A percentile compares a stretch with the other conserved stretches of the same genome.
Evolutionary conservation across 2,329 filamentous ascomycete species (phyloP).

Genomic region (Alternaria dauci): DNA sequence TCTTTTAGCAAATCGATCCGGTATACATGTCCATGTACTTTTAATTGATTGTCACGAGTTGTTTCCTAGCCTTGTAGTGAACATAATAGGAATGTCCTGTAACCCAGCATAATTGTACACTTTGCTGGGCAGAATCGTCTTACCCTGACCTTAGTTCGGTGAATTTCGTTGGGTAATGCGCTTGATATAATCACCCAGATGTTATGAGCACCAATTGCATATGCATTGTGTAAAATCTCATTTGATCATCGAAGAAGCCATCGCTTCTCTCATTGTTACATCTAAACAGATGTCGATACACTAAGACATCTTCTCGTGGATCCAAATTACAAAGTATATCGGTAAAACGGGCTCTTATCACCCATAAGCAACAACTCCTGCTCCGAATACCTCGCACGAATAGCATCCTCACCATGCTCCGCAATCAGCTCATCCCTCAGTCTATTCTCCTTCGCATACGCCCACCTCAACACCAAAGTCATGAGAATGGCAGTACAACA

Average conservation of each 20-base stretch:
- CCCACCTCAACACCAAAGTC: constrained; percentile 54
- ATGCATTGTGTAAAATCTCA: not conserved
- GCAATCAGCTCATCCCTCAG: constrained; percentile 36
- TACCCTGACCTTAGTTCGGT: no score
- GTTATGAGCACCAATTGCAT: not conserved
- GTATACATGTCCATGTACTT: not conserved
- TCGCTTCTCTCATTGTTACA: not conserved
- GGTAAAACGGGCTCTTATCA: constrained; percentile 54
- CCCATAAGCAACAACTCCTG: constrained; percentile 53
- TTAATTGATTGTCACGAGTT: not conserved
- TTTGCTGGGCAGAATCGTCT: no score
- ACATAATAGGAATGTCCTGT: not conserved
- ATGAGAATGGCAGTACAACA: constrained; percentile 57
- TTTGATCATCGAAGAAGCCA: not conserved
- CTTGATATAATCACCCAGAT: not conserved
- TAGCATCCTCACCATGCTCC: constrained; percentile 44
- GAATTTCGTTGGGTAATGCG: not conserved
- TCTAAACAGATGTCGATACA: no score
- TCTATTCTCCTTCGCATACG: constrained; percentile 50
- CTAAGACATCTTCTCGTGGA: not conserved
- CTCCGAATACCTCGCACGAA: constrained; percentile 50
- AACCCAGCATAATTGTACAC: no score
- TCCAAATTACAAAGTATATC: constrained; percentile 42
- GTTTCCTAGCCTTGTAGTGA: not conserved
- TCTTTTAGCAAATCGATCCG: not conserved